Percentiles rank a stretch among this genome's conserved stretches.
phyloP scores from a whole-genome alignment of 1,139 yeast species.

The Geotrichum klebahnii region DNA sequence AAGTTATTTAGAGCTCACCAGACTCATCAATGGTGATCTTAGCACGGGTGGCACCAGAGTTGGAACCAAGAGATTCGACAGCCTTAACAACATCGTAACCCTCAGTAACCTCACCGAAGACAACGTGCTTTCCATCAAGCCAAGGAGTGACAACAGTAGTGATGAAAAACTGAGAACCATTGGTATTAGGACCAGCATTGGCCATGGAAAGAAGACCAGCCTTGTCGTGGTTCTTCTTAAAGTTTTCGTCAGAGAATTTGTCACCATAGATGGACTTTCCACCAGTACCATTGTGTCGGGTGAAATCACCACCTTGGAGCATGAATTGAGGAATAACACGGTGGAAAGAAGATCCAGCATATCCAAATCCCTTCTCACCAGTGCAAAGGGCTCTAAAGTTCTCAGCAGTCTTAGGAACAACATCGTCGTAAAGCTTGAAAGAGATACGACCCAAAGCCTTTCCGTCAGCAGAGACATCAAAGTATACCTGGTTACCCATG shows the following conservation, averaged over 20 bases:
- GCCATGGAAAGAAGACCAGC: conserved; percentile 99
- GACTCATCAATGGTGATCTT: conserved; percentile 73
- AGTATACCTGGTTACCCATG: conserved; percentile 56
- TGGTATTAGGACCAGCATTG: conserved; percentile 99
- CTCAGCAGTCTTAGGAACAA: conserved; percentile 96
- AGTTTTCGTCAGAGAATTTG: conserved; percentile 95
- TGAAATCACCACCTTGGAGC: conserved; percentile 99
- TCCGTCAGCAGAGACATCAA: conserved; percentile 72
- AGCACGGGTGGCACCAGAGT: conserved; percentile 76
- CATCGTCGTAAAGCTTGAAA: conserved; percentile 86
- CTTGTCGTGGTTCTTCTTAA: conserved; percentile 73
- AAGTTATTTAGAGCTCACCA: conserved; percentile 45
- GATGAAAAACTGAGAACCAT: conserved; percentile 98
- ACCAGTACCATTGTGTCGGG: conserved; percentile 72
- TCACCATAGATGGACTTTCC: conserved; percentile 98
- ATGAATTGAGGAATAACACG: conserved; percentile 97
- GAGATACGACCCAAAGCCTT: conserved; percentile 64
- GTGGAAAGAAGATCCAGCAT: conserved; percentile 91
- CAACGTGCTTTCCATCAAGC: conserved; percentile 99
- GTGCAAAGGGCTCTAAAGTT: conserved; percentile 96
- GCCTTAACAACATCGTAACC: conserved; percentile 90
- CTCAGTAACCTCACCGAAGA: conserved; percentile 91
- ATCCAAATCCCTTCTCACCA: conserved; percentile 97
- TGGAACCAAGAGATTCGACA: conserved; percentile 82
- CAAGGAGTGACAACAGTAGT: conserved; percentile 94